These are phyloP conservation scores for Artemisia argyi DNA, from an alignment of 129 eudicot genomes.

Conservation along the genomic window DNA sequence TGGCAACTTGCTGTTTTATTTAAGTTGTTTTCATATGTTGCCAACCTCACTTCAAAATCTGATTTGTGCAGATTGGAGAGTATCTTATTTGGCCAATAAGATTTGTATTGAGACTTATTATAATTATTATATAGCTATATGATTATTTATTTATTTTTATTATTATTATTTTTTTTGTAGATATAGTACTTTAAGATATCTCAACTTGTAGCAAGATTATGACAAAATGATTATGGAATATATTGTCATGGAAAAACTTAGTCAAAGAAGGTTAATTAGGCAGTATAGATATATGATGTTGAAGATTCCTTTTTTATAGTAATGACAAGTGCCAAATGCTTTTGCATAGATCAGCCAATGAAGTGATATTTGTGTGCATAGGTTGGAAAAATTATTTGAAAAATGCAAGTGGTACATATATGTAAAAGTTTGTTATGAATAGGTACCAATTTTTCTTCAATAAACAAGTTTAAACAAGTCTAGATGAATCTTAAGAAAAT, in stretches of 20 bases:
- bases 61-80: constrained; percentile 32
- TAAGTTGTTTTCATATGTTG: constrained; percentile 23
- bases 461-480: neutral
- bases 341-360: constrained; percentile 24
- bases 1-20: constrained; percentile 30
- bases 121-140: constrained; percentile 6
- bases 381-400: neutral
- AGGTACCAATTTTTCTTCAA: too few species aligned
- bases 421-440: too few species aligned
- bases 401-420: constrained; percentile 10
- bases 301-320: constrained; percentile 34
- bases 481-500: constrained; percentile 14
- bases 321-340: constrained; percentile 31
- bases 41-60: constrained; percentile 31
- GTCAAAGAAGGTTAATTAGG: constrained; percentile 32
- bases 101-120: constrained; percentile 14
- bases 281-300: constrained; percentile 2
- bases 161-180: too few species aligned
- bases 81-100: constrained; percentile 35
- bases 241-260: constrained; percentile 21
- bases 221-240: constrained; percentile 16
- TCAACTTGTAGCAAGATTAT: constrained; percentile 20
- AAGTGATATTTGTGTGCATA: constrained; percentile 5
- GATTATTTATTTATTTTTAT: too few species aligned
- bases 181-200: constrained; percentile 12